Percentiles rank a stretch among this genome's conserved stretches.
These are phyloP conservation scores for Smittium mucronatum DNA, from an alignment of 371 early-diverging fungal genomes.

Conservation along the genomic window DNA sequence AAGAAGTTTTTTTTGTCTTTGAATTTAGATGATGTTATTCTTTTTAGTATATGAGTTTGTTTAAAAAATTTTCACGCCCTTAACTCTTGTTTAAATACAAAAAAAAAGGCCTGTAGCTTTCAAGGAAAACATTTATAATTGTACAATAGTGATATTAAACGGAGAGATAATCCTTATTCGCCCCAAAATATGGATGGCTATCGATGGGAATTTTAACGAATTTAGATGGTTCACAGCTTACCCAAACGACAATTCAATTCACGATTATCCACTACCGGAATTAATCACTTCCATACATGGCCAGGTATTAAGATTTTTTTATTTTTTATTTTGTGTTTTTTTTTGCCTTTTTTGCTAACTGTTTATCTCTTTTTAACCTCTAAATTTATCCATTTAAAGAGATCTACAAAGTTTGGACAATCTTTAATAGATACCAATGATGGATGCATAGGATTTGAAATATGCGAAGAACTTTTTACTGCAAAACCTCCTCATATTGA, in stretches of 20 bases:
- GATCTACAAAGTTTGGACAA: slow-evolving; percentile 69
- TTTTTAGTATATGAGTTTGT: too few relatives aligned
- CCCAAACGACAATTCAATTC: slow-evolving; percentile 46
- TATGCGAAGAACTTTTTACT: slow-evolving; percentile 94
- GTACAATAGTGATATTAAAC: slow-evolving; percentile 72
- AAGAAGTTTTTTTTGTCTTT: slow-evolving; percentile 26
- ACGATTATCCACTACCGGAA: slow-evolving; percentile 68
- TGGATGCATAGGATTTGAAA: slow-evolving; percentile 42
- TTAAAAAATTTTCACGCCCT: too few relatives aligned
- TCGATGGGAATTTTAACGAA: slow-evolving; percentile 97
- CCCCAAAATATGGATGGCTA: slow-evolving; percentile 87
- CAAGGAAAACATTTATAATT: slow-evolving; percentile 87
- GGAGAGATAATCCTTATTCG: slow-evolving; percentile 80
- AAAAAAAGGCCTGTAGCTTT: slow-evolving; percentile 58
- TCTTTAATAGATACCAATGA: slow-evolving; percentile 44
- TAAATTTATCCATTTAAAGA: too few relatives aligned
- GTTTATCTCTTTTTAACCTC: too few relatives aligned
- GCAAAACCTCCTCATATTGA: slow-evolving; percentile 84
- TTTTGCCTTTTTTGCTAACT: too few relatives aligned
- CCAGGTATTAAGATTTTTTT: too few relatives aligned
- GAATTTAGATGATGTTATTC: too few relatives aligned
- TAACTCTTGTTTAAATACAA: too few relatives aligned
- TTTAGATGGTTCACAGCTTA: slow-evolving; percentile 88
- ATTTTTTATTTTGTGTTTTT: too few relatives aligned
- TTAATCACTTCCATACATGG: slow-evolving; percentile 61